phyloP scores from a whole-genome alignment of 352 stramenopile genomes.

The Globisporangium canariense region DNA sequence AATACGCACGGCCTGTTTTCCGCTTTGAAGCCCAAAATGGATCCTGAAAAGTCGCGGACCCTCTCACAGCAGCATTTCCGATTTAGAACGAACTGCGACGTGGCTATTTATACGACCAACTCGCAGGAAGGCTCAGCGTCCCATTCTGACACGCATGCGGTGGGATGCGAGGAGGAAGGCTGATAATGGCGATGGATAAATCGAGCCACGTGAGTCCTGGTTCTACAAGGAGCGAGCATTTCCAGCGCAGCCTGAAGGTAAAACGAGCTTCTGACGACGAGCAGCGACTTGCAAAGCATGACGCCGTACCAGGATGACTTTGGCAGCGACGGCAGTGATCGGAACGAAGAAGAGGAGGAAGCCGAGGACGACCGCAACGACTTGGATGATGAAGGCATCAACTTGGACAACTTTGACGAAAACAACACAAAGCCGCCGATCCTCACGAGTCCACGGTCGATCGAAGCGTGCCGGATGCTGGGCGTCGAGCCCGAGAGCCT shows the following conservation, averaged over 20 bases:
- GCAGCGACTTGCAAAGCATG: not conserved
- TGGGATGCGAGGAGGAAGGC: not conserved
- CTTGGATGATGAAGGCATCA: constrained; percentile 24
- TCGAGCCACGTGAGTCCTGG: not conserved
- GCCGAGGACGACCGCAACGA: not conserved
- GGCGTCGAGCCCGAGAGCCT: constrained; percentile 68
- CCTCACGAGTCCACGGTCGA: constrained; percentile 61
- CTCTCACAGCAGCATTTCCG: not conserved
- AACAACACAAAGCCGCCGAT: constrained; percentile 29
- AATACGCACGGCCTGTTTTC: not conserved
- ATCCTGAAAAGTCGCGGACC: not conserved
- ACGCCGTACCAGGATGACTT: not conserved
- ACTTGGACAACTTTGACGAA: constrained; percentile 71
- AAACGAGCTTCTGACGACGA: not conserved
- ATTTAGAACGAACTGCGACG: not conserved
- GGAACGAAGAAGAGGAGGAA: constrained; percentile 3
- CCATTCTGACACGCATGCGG: constrained; percentile 7
- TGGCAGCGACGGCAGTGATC: not conserved
- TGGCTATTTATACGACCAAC: not conserved
- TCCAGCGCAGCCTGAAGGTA: not conserved
- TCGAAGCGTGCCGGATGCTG: constrained; percentile 71
- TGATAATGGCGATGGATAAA: not conserved
- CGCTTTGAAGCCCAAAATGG: not conserved
- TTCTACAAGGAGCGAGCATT: not conserved
- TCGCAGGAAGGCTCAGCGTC: not conserved